These are phyloP conservation scores for Pseudoneurospora amorphoporcata DNA, from an alignment of 495 filamentous ascomycete genomes.

Conservation along the genomic window DNA sequence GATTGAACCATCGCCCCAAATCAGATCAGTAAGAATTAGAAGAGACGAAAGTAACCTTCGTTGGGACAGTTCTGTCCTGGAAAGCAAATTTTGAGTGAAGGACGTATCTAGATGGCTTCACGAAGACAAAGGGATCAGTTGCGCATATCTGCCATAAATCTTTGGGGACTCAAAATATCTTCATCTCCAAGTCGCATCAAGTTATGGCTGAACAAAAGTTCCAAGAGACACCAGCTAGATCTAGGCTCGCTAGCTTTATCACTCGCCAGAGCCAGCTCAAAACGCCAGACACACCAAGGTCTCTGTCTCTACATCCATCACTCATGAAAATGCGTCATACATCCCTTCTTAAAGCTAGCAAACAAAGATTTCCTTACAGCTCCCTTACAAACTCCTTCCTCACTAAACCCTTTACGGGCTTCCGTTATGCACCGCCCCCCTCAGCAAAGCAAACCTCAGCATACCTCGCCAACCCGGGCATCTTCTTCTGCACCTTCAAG, in stretches of 20 bases:
- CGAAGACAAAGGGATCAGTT: neutral
- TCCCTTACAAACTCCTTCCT: neutral
- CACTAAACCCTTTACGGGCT: conserved; percentile 27
- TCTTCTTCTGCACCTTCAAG: conserved; percentile 37
- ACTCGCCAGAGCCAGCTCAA: neutral
- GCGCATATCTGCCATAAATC: neutral
- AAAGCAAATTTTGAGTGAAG: neutral
- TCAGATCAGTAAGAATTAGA: too few relatives aligned
- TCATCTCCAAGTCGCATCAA: neutral
- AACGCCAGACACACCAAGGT: neutral
- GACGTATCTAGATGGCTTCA: neutral
- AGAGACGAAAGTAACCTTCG: neutral
- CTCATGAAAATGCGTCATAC: neutral
- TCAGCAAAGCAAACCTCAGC: conserved; percentile 46
- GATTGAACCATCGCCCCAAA: neutral
- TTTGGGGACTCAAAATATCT: neutral
- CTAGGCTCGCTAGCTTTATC: neutral
- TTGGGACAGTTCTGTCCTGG: neutral
- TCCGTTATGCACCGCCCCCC: conserved; percentile 33
- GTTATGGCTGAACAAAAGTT: neutral
- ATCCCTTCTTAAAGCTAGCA: neutral
- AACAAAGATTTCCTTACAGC: neutral
- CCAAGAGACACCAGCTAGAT: neutral
- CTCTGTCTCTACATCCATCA: neutral
- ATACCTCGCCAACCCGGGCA: conserved; percentile 36